Conservation (phyloP, 2,329 filamentous ascomycete genomes). For the Didymosphaeria variabile region DNA sequence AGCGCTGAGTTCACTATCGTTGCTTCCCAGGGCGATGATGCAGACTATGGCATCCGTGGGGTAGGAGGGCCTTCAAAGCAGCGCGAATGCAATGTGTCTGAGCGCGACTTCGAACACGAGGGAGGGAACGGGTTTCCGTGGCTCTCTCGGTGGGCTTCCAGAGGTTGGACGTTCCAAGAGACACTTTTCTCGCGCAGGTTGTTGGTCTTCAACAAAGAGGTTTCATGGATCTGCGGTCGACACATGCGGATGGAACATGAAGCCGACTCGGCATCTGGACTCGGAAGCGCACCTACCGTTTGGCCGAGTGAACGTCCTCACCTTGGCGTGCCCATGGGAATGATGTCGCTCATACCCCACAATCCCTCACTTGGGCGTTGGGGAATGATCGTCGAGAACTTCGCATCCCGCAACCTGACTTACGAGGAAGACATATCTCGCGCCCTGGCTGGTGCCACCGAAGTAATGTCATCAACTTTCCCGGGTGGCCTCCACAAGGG, state of each 20-base stretch:
- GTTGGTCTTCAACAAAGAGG: slow-evolving; percentile 16
- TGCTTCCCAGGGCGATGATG: slow-evolving; percentile 17
- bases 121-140: slow-evolving; percentile 1
- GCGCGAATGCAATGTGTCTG: background rate
- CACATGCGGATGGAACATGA: background rate
- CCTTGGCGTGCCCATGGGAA: slow-evolving; percentile 17
- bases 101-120: background rate
- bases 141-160: background rate
- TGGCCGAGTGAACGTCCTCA: slow-evolving; percentile 15
- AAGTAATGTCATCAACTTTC: slow-evolving; percentile 18
- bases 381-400: slow-evolving; percentile 18
- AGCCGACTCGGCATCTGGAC: background rate
- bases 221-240: slow-evolving; percentile 21
- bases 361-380: slow-evolving; percentile 14
- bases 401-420: slow-evolving; percentile 12
- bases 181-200: slow-evolving; percentile 19
- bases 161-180: slow-evolving; percentile 29
- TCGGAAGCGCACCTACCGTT: background rate
- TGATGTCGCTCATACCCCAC: slow-evolving; percentile 16
- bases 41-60: slow-evolving; percentile 19
- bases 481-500: slow-evolving; percentile 22
- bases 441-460: slow-evolving; percentile 23
- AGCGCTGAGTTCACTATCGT: slow-evolving; percentile 26
- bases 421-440: slow-evolving; percentile 7
- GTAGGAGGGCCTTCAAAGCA: background rate